These are phyloP conservation scores for Sarocladium oryzae DNA, from an alignment of 2,329 filamentous ascomycete genomes.

Conservation along the genomic window DNA sequence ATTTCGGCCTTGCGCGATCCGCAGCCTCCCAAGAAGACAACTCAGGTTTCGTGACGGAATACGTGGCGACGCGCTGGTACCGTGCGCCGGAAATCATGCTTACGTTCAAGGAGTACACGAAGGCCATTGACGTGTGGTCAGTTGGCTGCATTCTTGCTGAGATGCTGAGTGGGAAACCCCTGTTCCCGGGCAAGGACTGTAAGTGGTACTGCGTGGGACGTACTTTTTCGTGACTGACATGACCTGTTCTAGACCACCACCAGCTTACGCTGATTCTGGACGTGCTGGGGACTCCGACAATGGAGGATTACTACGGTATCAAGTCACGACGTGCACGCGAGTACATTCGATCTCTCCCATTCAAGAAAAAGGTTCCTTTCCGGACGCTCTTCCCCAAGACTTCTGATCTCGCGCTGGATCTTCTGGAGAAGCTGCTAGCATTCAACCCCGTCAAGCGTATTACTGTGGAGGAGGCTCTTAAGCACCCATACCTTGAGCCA, in stretches of 20 bases:
- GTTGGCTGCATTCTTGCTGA: slow-evolving; percentile 97
- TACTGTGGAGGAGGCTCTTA: slow-evolving; percentile 92
- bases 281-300: slow-evolving; percentile 93
- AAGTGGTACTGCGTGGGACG: slow-evolving; percentile 70
- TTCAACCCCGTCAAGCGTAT: slow-evolving; percentile 99
- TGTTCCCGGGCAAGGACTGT: slow-evolving; percentile 99
- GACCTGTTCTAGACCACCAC: slow-evolving; percentile 69
- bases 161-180: slow-evolving; percentile 96
- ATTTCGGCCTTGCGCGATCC: slow-evolving; percentile 92
- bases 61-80: slow-evolving; percentile 98
- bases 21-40: slow-evolving; percentile 98
- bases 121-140: slow-evolving; percentile 98
- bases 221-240: neutral
- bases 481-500: slow-evolving; percentile 96
- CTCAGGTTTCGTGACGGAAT: slow-evolving; percentile 99
- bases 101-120: slow-evolving; percentile 99
- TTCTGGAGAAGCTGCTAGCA: slow-evolving; percentile 90
- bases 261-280: slow-evolving; percentile 96
- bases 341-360: slow-evolving; percentile 95
- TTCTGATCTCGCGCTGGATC: slow-evolving; percentile 90
- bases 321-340: slow-evolving; percentile 95
- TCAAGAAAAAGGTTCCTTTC: slow-evolving; percentile 99
- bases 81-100: slow-evolving; percentile 99
- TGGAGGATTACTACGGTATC: slow-evolving; percentile 99
- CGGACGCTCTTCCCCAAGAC: slow-evolving; percentile 97